Evolutionary conservation across 139 green algal species (phyloP).

Genomic region (Axilococcus clingmanii): DNA sequence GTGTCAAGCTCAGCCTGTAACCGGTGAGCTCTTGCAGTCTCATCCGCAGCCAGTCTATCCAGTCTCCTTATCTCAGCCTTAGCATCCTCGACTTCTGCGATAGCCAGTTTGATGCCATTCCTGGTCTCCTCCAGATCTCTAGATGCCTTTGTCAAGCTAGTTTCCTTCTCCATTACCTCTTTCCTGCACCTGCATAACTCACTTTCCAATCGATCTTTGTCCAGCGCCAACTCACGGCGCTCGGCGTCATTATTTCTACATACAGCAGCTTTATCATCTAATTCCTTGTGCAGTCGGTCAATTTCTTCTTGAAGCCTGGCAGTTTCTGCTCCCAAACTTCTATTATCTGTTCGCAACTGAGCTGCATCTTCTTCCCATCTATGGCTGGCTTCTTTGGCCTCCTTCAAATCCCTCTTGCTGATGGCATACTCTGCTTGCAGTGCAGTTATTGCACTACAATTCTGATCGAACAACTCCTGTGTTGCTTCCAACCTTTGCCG

Average conservation of each 20-base stretch:
- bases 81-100: background rate
- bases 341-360: conserved; percentile 4
- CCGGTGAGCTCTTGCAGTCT: background rate
- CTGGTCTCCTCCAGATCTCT: conserved; percentile 2
- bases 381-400: conserved; percentile 2
- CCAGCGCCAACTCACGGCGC: background rate
- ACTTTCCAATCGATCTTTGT: background rate
- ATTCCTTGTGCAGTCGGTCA: background rate
- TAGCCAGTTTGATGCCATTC: background rate
- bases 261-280: background rate
- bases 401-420: conserved; percentile 13
- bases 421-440: conserved; percentile 11
- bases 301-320: background rate
- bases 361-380: conserved; percentile 2
- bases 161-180: background rate
- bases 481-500: conserved; percentile 8
- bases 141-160: background rate
- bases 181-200: conserved; percentile 4
- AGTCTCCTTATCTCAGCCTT: conserved; percentile 1
- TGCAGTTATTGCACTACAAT: conserved; percentile 9
- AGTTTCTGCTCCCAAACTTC: background rate
- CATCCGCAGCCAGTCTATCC: conserved; percentile 8
- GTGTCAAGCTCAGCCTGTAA: background rate
- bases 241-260: too few species aligned
- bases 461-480: conserved; percentile 16